Percentiles rank a stretch among this genome's conserved stretches.
Conservation (phyloP, 2,329 filamentous ascomycete species). For the Botrytis paeoniae region DNA sequence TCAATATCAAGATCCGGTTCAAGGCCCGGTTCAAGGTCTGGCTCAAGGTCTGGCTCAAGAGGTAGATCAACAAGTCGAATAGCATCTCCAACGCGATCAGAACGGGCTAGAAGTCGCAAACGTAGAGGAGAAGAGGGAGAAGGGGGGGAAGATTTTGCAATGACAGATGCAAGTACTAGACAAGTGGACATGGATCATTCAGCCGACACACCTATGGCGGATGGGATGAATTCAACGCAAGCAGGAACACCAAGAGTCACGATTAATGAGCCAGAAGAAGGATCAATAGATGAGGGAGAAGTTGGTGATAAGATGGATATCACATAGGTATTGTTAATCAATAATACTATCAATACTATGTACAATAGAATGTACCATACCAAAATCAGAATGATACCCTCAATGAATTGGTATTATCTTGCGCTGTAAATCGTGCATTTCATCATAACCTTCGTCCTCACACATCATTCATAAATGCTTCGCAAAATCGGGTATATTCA, state of each 20-base stretch:
- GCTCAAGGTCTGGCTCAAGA: conserved; percentile 40
- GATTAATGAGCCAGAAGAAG: conserved; percentile 46
- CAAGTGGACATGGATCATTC: conserved; percentile 38
- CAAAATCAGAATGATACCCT: conserved; percentile 32
- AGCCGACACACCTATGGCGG: conserved; percentile 34
- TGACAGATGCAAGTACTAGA: conserved; percentile 52
- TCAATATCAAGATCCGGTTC: conserved; percentile 38
- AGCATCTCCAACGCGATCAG: conserved; percentile 38
- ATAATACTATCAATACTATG: conserved; percentile 17
- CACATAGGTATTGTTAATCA: conserved; percentile 35
- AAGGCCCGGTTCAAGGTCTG: conserved; percentile 38
- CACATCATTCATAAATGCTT: conserved; percentile 3
- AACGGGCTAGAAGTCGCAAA: conserved; percentile 21
- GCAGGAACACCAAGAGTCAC: conserved; percentile 47
- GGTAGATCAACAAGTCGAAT: conserved; percentile 43
- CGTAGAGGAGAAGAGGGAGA: conserved; percentile 39
- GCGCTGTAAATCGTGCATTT: background rate
- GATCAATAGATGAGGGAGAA: conserved; percentile 39
- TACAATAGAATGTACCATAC: conserved; percentile 34
- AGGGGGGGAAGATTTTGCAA: conserved; percentile 54
- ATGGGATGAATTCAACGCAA: conserved; percentile 26
- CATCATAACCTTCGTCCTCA: background rate
- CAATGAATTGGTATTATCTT: background rate
- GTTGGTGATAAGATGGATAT: conserved; percentile 65
- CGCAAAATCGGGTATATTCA: conserved; percentile 5